Evolutionary conservation across 306 rosid genomes (phyloP).

Genomic region (Ochetophila trinervis): DNA sequence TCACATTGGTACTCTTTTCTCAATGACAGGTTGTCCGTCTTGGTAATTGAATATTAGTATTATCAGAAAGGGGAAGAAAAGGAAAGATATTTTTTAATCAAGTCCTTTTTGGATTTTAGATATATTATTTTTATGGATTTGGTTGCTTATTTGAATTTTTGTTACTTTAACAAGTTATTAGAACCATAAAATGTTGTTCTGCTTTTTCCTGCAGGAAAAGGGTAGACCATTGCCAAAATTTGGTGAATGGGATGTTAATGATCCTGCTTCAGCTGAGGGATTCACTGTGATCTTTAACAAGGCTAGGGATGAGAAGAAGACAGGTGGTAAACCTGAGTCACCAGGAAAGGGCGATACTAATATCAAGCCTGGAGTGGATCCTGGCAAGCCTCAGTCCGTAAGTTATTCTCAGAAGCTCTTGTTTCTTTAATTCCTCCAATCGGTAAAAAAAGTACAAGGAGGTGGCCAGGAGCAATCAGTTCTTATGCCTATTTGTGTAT

Average conservation of each 20-base stretch:
- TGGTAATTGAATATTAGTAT: no score
- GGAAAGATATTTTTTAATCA: no score
- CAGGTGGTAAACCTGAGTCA: conserved; percentile 93
- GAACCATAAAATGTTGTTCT: background rate
- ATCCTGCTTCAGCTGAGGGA: conserved; percentile 99
- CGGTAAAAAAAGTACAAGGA: background rate
- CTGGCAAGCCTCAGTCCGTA: conserved; percentile 73
- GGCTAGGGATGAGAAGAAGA: conserved; percentile 96
- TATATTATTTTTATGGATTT: background rate
- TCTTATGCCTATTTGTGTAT: conserved; percentile 10
- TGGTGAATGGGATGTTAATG: conserved; percentile 99
- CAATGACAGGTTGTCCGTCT: no score
- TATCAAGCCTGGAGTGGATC: conserved; percentile 53
- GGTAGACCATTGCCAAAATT: conserved; percentile 96
- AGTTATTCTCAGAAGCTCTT: conserved; percentile 33
- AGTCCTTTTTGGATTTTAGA: no score
- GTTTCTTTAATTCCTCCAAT: background rate
- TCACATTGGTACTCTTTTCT: no score
- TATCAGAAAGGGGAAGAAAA: no score
- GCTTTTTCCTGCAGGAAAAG: conserved; percentile 60
- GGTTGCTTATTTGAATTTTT: background rate
- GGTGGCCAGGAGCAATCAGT: conserved; percentile 14
- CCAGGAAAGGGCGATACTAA: conserved; percentile 74
- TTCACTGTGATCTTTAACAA: conserved; percentile 97
- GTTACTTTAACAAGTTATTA: background rate